Conservation (phyloP, 225 moss, liverwort and hornwort genomes). For the Pseudisothecium myosuroides region DNA sequence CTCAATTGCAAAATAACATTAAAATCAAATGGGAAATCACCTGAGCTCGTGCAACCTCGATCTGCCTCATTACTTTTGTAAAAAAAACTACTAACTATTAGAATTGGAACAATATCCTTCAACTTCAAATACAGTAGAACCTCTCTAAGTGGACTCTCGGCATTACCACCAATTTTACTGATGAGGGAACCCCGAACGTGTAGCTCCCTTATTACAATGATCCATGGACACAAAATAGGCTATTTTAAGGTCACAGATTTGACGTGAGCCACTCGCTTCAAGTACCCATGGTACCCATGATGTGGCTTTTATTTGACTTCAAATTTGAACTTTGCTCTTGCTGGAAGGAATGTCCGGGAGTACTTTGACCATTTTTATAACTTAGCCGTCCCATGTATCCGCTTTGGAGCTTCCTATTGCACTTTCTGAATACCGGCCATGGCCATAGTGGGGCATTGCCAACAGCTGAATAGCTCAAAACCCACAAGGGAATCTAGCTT, state of each 20-base stretch:
- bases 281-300: not conserved
- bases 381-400: not conserved
- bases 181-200: not conserved
- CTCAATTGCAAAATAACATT: not conserved
- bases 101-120: not conserved
- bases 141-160: no score
- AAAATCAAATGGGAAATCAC: not conserved
- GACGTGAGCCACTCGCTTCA: not conserved
- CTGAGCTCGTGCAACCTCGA: not conserved
- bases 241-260: not conserved
- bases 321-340: not conserved
- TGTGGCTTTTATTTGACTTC: not conserved
- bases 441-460: not conserved
- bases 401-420: not conserved
- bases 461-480: not conserved
- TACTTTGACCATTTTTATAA: not conserved
- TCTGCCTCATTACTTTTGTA: no score
- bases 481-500: not conserved
- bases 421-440: not conserved
- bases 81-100: no score
- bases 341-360: not conserved
- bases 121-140: not conserved
- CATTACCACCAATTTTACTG: not conserved
- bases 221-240: not conserved
- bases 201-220: not conserved